These are phyloP conservation scores for Saksenaea oblongispora DNA, from an alignment of 371 early-diverging fungal species.

Conservation along the genomic window DNA sequence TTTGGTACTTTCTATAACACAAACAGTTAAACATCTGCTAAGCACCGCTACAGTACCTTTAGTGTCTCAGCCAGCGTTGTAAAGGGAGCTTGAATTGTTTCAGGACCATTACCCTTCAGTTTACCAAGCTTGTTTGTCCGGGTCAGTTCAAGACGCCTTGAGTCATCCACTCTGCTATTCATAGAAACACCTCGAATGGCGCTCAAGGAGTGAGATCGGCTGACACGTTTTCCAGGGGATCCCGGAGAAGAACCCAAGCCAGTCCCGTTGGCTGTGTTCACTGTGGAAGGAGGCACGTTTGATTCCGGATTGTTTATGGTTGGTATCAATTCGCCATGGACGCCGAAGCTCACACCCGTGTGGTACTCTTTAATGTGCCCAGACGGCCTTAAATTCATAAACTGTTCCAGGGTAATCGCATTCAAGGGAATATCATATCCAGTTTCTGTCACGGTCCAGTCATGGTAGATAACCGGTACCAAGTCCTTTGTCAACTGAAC, in stretches of 20 bases:
- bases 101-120: conserved; percentile 69
- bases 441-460: conserved; percentile 90
- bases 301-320: conserved; percentile 10
- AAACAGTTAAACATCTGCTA: conserved; percentile 1
- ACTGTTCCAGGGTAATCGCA: conserved; percentile 73
- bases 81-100: conserved; percentile 80
- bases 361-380: conserved; percentile 55
- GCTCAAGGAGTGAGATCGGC: conserved; percentile 57
- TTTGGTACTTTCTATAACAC: conserved; percentile 64
- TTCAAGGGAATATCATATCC: conserved; percentile 81
- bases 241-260: not conserved
- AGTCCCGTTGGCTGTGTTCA: not conserved
- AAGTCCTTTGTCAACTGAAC: conserved; percentile 94
- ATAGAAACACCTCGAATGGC: conserved; percentile 29
- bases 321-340: conserved; percentile 24
- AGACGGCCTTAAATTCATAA: conserved; percentile 58
- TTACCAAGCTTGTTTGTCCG: conserved; percentile 44
- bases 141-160: conserved; percentile 32
- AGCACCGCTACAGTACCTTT: conserved; percentile 40
- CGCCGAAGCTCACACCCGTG: conserved; percentile 43
- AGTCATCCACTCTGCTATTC: conserved; percentile 24
- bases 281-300: not conserved
- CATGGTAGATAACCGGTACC: conserved; percentile 94
- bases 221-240: conserved; percentile 28
- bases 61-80: conserved; percentile 82